Percentiles rank a stretch among this genome's conserved stretches.
Conservation (phyloP, 805 yeast genomes). For the Nakazawaea sp. region DNA sequence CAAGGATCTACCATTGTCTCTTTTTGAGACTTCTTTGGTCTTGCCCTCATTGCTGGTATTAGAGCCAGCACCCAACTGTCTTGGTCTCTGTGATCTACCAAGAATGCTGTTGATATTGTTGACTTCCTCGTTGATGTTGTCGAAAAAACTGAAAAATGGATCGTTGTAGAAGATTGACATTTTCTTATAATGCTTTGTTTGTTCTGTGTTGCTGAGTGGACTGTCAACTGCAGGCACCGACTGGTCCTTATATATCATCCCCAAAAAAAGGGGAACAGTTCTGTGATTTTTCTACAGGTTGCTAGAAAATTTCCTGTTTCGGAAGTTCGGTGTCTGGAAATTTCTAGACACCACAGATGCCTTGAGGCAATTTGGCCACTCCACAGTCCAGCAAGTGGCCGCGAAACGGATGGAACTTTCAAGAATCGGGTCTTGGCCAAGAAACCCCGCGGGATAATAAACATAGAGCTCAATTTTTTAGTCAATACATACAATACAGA, state of each 20-base stretch:
- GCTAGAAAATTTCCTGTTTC: background rate
- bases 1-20: slow-evolving; percentile 14
- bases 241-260: no score
- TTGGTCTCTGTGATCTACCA: slow-evolving; percentile 14
- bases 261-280: no score
- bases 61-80: background rate
- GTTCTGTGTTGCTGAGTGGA: background rate
- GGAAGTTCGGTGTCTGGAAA: background rate
- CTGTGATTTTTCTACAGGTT: background rate
- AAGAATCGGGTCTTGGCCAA: no score
- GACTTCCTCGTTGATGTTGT: slow-evolving; percentile 34
- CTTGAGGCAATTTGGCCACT: no score
- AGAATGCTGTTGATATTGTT: slow-evolving; percentile 28
- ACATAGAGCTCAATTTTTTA: no score
- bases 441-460: no score
- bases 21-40: slow-evolving; percentile 9
- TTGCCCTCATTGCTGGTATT: background rate
- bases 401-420: no score
- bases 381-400: no score
- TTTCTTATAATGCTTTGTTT: background rate
- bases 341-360: background rate
- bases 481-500: no score
- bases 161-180: slow-evolving; percentile 20
- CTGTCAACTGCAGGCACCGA: no score
- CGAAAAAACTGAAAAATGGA: slow-evolving; percentile 38